phyloP scores from a whole-genome alignment of 495 filamentous ascomycete species.

The Echria macrotheca region DNA sequence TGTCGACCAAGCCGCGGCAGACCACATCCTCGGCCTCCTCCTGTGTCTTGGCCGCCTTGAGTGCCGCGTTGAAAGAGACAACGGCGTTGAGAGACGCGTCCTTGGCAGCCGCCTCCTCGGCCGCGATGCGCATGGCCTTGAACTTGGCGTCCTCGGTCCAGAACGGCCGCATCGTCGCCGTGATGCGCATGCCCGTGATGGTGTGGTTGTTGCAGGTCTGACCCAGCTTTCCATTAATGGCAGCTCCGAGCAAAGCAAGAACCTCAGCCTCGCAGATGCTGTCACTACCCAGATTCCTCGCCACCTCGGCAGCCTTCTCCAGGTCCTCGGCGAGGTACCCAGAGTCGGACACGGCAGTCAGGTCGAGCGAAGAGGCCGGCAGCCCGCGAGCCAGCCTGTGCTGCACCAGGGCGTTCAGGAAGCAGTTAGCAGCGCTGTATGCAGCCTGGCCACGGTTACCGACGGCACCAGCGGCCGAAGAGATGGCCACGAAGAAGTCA shows the following conservation, averaged over 20 bases:
- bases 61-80: constrained; percentile 36
- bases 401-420: constrained; percentile 50
- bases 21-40: constrained; percentile 44
- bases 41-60: constrained; percentile 36
- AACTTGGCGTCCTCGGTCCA: constrained; percentile 50
- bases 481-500: constrained; percentile 65
- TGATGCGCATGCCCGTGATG: constrained; percentile 50
- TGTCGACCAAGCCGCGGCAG: constrained; percentile 40
- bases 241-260: constrained; percentile 41
- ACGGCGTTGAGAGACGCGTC: constrained; percentile 28
- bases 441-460: constrained; percentile 59
- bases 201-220: constrained; percentile 41
- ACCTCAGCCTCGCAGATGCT: constrained; percentile 50
- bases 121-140: constrained; percentile 43
- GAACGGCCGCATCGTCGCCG: constrained; percentile 40
- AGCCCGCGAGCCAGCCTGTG: constrained; percentile 41
- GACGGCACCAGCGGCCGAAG: constrained; percentile 54
- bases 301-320: constrained; percentile 42
- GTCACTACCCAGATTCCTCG: constrained; percentile 44
- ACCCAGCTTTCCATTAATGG: constrained; percentile 36
- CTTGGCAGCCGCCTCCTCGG: constrained; percentile 38
- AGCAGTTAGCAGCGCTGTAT: constrained; percentile 61
- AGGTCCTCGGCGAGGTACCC: constrained; percentile 50
- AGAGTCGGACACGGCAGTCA: constrained; percentile 51
- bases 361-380: constrained; percentile 47